Evolutionary conservation across 345 rosid genomes (phyloP).

Genomic region (Iberis pinnata): DNA sequence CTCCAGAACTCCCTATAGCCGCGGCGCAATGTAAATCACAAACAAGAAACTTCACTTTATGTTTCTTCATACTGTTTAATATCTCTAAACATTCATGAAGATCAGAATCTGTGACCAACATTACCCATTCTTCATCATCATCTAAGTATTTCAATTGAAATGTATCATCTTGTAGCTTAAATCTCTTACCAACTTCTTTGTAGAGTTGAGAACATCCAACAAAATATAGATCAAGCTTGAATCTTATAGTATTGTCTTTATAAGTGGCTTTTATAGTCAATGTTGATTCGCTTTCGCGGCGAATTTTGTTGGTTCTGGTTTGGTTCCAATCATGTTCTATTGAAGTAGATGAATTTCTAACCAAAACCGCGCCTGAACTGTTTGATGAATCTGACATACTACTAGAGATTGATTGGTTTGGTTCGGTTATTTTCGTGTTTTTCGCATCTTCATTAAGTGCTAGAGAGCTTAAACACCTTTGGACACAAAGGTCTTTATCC

Average conservation of each 20-base stretch:
- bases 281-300: slow-evolving; percentile 35
- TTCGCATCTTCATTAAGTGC: slow-evolving; percentile 34
- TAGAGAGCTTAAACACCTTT: slow-evolving; percentile 36
- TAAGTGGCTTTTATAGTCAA: slow-evolving; percentile 74
- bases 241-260: slow-evolving; percentile 61
- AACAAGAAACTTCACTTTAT: slow-evolving; percentile 57
- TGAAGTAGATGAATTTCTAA: slow-evolving; percentile 48
- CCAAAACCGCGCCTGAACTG: slow-evolving; percentile 45
- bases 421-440: slow-evolving; percentile 35
- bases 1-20: slow-evolving; percentile 49
- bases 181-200: slow-evolving; percentile 66
- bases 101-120: slow-evolving; percentile 66
- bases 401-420: slow-evolving; percentile 41
- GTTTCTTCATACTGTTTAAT: slow-evolving; percentile 48
- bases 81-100: slow-evolving; percentile 78
- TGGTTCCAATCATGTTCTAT: slow-evolving; percentile 43
- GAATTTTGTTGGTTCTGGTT: slow-evolving; percentile 28
- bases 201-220: slow-evolving; percentile 62
- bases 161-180: slow-evolving; percentile 54
- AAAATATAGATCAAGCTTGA: slow-evolving; percentile 59
- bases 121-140: slow-evolving; percentile 91
- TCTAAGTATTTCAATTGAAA: slow-evolving; percentile 83
- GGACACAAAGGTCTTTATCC: slow-evolving; percentile 24
- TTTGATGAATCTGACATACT: slow-evolving; percentile 66
- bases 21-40: slow-evolving; percentile 38